phyloP scores from a whole-genome alignment of 139 green algal species.

The Chlorella sorokiniana region DNA sequence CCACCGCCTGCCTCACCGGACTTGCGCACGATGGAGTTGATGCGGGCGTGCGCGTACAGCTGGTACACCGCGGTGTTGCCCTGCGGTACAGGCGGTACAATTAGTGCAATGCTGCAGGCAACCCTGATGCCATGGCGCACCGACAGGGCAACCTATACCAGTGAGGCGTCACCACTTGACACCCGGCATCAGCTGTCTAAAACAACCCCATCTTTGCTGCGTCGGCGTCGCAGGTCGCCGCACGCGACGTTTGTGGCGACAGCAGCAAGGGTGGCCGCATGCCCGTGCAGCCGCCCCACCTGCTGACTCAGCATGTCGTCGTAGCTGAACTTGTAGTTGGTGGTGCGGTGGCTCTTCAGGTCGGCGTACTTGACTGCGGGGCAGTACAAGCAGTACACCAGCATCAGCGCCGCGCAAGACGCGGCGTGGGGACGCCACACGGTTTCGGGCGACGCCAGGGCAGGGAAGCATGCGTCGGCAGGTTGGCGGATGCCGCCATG shows the following conservation, averaged over 20 bases:
- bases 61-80: slow-evolving; percentile 99
- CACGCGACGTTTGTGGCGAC: slow-evolving; percentile 4
- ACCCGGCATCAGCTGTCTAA: too few species aligned
- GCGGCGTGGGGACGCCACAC: too few species aligned
- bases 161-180: too few species aligned
- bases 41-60: slow-evolving; percentile 95
- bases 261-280: background rate
- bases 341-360: slow-evolving; percentile 92
- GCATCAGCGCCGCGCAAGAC: too few species aligned
- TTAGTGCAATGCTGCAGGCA: background rate
- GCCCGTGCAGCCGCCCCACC: slow-evolving; percentile 22
- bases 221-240: too few species aligned
- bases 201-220: too few species aligned
- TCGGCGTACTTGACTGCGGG: slow-evolving; percentile 96
- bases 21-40: slow-evolving; percentile 84
- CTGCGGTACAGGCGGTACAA: slow-evolving; percentile 23
- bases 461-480: too few species aligned
- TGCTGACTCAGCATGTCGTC: slow-evolving; percentile 94
- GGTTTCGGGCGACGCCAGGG: too few species aligned
- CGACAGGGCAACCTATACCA: too few species aligned
- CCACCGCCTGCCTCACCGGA: background rate
- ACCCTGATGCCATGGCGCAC: too few species aligned
- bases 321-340: slow-evolving; percentile 97
- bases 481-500: too few species aligned
- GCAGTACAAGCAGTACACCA: background rate